Evolutionary conservation across 208 protist genomes (phyloP).

Genomic region (Trypanosoma scelopori): DNA sequence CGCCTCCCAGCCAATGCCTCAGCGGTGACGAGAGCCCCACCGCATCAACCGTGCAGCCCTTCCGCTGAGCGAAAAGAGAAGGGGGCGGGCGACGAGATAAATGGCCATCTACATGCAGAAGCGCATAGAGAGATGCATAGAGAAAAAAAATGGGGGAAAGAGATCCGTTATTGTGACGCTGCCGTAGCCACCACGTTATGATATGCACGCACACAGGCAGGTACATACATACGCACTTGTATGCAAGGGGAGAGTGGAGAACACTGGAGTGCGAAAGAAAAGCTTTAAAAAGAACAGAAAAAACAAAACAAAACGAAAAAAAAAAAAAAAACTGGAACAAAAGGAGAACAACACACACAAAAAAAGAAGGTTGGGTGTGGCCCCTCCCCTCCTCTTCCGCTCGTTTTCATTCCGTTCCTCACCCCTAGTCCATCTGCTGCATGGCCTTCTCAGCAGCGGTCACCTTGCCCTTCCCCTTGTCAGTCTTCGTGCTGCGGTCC

Average conservation of each 20-base stretch:
- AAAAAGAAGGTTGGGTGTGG: neutral
- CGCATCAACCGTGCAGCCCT: too few species aligned
- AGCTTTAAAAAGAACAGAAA: neutral
- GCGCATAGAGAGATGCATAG: neutral
- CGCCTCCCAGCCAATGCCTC: too few species aligned
- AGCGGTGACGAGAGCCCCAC: too few species aligned
- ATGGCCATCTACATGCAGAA: too few species aligned
- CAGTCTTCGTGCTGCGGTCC: slow-evolving; percentile 81
- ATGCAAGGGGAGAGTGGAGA: too few species aligned
- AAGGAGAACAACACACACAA: too few species aligned
- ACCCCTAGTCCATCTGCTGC: slow-evolving; percentile 91
- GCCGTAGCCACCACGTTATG: neutral
- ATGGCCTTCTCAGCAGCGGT: slow-evolving; percentile 91
- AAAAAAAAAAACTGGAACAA: neutral
- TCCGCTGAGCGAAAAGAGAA: too few species aligned
- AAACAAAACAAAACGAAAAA: neutral
- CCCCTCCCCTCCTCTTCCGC: neutral
- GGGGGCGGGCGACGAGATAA: too few species aligned
- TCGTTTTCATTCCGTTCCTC: too few species aligned
- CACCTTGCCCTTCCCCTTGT: slow-evolving; percentile 93
- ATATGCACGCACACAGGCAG: too few species aligned
- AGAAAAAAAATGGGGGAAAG: neutral
- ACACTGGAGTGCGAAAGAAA: neutral
- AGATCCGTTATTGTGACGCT: neutral
- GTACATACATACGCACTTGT: too few species aligned